Percentiles rank a stretch among this genome's conserved stretches.
Conservation (phyloP, 2,329 filamentous ascomycete genomes). For the Lachnellula hyalina region DNA sequence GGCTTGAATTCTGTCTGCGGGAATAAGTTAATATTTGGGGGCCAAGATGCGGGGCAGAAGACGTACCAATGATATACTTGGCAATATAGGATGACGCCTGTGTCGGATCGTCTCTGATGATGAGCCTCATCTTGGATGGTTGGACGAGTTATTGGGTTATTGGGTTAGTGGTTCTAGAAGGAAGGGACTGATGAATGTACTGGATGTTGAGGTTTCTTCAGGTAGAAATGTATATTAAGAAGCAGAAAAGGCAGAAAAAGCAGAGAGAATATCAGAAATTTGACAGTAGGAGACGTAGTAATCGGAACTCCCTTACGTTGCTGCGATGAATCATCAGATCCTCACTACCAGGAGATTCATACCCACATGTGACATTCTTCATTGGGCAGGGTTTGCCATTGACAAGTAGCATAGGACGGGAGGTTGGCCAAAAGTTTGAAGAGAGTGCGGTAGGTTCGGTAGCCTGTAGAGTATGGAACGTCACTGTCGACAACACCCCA, state of each 20-base stretch:
- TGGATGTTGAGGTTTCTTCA: background rate
- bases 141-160: background rate
- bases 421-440: background rate
- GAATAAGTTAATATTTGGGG: conserved; percentile 5
- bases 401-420: no score
- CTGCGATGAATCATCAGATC: background rate
- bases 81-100: conserved; percentile 71
- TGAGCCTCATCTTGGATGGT: conserved; percentile 62
- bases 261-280: background rate
- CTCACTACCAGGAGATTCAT: background rate
- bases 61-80: conserved; percentile 69
- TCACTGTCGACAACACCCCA: conserved; percentile 5
- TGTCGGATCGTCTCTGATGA: conserved; percentile 68
- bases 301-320: background rate
- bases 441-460: background rate
- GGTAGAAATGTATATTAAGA: background rate
- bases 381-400: conserved; percentile 1
- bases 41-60: background rate
- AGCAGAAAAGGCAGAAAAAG: background rate
- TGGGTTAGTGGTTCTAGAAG: background rate
- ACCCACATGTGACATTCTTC: conserved; percentile 5
- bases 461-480: conserved; percentile 5
- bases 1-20: conserved; percentile 67
- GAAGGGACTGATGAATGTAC: background rate
- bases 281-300: background rate